Evolutionary conservation across 108 stramenopile genomes (phyloP).

Genomic region (Nannochloropsis oceanica): DNA sequence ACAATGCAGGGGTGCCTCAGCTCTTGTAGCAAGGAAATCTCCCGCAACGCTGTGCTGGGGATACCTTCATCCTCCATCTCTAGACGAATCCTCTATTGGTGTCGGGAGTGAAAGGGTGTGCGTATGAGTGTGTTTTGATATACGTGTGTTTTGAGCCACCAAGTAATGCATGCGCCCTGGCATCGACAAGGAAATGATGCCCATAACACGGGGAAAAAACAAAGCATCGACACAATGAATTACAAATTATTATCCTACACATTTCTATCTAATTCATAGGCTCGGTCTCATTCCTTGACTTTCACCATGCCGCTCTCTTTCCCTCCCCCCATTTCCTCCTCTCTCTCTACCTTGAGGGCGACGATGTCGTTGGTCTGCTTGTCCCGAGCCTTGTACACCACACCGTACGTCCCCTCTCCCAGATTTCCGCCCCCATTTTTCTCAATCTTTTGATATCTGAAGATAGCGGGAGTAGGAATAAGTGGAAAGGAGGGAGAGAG

Average conservation of each 20-base stretch:
- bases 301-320: too few species aligned
- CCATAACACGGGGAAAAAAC: too few species aligned
- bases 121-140: background rate
- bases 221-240: too few species aligned
- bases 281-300: too few species aligned
- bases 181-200: too few species aligned
- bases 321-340: too few species aligned
- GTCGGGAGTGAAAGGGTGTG: too few species aligned
- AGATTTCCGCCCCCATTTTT: constrained; percentile 79
- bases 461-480: background rate
- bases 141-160: background rate
- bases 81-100: constrained; percentile 54
- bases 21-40: constrained; percentile 73
- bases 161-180: too few species aligned
- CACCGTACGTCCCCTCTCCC: constrained; percentile 97
- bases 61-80: constrained; percentile 97
- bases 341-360: constrained; percentile 44
- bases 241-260: too few species aligned
- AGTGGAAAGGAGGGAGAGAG: background rate
- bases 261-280: too few species aligned
- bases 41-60: constrained; percentile 83
- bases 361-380: constrained; percentile 39
- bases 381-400: constrained; percentile 97
- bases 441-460: constrained; percentile 48
- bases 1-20: constrained; percentile 70